Percentiles rank a stretch among this genome's conserved stretches.
Conservation (phyloP, 352 stramenopile species). For the Pythium dissimile region DNA sequence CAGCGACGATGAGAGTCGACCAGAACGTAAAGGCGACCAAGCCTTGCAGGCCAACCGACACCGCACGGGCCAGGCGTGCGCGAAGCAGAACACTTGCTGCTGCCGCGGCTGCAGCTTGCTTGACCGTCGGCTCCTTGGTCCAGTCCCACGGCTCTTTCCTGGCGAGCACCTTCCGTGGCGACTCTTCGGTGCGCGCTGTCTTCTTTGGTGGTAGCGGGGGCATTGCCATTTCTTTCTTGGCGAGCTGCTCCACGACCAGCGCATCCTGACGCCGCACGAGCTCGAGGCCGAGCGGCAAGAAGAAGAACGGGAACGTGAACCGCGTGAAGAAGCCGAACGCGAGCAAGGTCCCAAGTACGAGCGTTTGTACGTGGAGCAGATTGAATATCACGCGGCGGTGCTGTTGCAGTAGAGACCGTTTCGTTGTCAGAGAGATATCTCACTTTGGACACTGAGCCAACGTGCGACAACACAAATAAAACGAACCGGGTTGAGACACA, state of each 20-base stretch:
- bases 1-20: conserved; percentile 27
- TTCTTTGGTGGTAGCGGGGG: background rate
- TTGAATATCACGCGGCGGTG: conserved; percentile 33
- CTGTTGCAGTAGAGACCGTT: conserved; percentile 13
- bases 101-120: background rate
- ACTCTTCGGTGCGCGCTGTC: background rate
- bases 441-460: no score
- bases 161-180: background rate
- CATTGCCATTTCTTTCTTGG: background rate
- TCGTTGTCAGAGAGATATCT: no score
- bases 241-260: conserved; percentile 16
- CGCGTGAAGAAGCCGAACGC: conserved; percentile 73
- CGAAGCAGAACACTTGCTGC: background rate
- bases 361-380: conserved; percentile 42
- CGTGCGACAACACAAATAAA: background rate
- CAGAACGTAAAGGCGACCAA: conserved; percentile 41
- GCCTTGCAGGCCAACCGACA: conserved; percentile 38
- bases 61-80: conserved; percentile 22
- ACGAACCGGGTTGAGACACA: conserved; percentile 43
- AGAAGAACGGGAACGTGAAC: conserved; percentile 84
- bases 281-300: conserved; percentile 65
- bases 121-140: background rate
- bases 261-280: conserved; percentile 56
- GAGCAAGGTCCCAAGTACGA: conserved; percentile 60
- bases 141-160: background rate